Evolutionary conservation across 768 basidiomycete species (phyloP).

Genomic region (Amanita subjunquillea): DNA sequence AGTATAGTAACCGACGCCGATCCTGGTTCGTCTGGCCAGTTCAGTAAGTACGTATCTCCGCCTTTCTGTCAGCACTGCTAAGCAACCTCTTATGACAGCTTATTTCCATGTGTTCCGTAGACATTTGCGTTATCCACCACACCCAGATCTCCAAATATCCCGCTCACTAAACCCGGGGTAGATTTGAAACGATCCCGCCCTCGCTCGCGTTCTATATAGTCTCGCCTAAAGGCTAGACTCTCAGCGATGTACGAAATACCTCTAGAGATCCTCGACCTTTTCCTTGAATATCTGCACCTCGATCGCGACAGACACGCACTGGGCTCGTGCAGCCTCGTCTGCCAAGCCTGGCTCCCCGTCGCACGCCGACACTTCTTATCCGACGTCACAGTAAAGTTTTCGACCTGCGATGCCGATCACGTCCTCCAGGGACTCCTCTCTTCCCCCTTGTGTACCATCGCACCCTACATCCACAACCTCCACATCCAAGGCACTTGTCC

Average conservation of each 20-base stretch:
- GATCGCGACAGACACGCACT: neutral
- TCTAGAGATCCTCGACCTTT: constrained; percentile 3
- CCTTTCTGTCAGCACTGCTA: neutral
- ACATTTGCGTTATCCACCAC: neutral
- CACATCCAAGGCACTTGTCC: constrained; percentile 3
- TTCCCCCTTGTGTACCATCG: neutral
- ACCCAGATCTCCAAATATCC: neutral
- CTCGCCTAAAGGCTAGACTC: neutral
- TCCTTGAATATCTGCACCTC: neutral
- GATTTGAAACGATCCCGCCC: neutral
- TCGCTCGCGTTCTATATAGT: neutral
- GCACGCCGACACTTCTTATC: constrained; percentile 1
- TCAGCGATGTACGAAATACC: neutral
- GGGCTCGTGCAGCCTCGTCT: neutral
- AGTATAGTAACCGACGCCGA: neutral
- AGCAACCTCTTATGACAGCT: neutral
- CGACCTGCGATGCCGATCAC: neutral
- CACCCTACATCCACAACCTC: neutral
- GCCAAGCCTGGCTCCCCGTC: constrained; percentile 4
- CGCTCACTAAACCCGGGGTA: neutral
- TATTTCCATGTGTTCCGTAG: too few species aligned
- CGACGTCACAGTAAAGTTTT: neutral
- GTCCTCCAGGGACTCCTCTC: neutral
- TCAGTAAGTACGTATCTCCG: neutral
- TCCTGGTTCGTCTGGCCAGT: neutral